Evolutionary conservation across 2,329 filamentous ascomycete genomes (phyloP), one percentile per base, ranked within the genome.

Genomic region (Diaporthe batatas): DNA sequence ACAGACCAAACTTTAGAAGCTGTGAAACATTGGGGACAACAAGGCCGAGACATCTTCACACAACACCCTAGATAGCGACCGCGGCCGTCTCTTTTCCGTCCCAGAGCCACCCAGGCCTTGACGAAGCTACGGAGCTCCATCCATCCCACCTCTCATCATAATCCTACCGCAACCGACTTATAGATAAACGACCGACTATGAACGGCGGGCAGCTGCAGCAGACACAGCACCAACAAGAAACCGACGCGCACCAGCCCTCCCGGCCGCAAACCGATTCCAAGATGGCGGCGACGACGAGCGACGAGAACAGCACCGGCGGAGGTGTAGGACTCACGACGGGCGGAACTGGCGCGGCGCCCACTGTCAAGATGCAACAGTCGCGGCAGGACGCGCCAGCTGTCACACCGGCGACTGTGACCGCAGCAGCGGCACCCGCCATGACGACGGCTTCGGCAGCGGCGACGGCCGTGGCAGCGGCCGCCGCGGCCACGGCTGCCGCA

Each of bases 131-230:
- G 32, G 36, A 53, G 14, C 47, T 25, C 62, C 2, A 16, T 36
- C 6, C 3, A 18, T 6, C 44, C 29, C 62, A 8, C 32, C 16
- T n/a, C 29, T n/a, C 39, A n/a, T 51, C 23, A 21, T 6, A 29
- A 51, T 32, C 39, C 44, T 29, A 53, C 16, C 32, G 62, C 36
- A n/a, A 53, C 14, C 62, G 62, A 53, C 32, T 18, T 70, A 70
- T 53, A 70, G 42, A 70, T 53, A 62, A 53, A 51, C 32, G n/a
- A 55, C 36, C 68, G 29, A 71, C 32, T 32, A 73, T 73, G 72
- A 73, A 73, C 71, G 58, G 71, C 58, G 71, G 70, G 36, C 65
- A 72, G 44, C 65, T 70, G 53, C 58, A 72, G 53, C 53, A 73
- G 29, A 34, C 64, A 51, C 71, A 64, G 34, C 67, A 36, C 32